Conservation (phyloP, 1,139 yeast species). For the Blastobotrys petasosporus region DNA sequence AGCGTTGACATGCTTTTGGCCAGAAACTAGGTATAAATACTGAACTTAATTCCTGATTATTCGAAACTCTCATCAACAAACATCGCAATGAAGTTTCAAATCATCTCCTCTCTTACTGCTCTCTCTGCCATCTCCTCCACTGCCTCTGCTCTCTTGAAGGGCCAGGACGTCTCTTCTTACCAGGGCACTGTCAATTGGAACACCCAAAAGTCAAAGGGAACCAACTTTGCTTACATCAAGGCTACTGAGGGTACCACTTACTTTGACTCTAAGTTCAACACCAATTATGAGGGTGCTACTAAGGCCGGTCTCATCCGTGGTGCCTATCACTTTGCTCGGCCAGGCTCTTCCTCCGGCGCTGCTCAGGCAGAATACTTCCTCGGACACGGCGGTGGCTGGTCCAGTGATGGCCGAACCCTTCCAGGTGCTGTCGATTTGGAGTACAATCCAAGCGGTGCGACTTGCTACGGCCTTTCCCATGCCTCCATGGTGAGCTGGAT, state of each 20-base stretch:
- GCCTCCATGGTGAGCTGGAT: conserved; percentile 3
- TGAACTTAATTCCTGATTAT: too few species aligned
- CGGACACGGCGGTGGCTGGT: conserved; percentile 4
- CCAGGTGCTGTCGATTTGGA: conserved; percentile 2
- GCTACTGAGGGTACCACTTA: conserved; percentile 1
- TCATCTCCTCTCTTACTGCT: too few species aligned
- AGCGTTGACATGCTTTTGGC: too few species aligned
- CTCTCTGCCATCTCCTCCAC: background rate
- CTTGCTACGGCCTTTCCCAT: conserved; percentile 4
- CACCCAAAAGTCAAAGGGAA: background rate
- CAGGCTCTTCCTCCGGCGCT: background rate
- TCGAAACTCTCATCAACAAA: too few species aligned
- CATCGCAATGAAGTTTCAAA: too few species aligned
- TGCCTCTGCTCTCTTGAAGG: background rate
- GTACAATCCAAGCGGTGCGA: conserved; percentile 1
- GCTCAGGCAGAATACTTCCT: conserved; percentile 1
- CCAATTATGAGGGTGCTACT: conserved; percentile 2
- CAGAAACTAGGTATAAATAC: too few species aligned
- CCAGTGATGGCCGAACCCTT: conserved; percentile 1
- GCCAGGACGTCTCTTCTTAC: conserved; percentile 1
- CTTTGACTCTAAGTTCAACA: background rate
- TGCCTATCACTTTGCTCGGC: conserved; percentile 5
- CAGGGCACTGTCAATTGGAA: conserved; percentile 3
- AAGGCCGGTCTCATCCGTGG: conserved; percentile 2
- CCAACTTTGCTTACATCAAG: conserved; percentile 4